These are phyloP conservation scores for Scopulariopsis brevicaulis DNA, from an alignment of 2,329 filamentous ascomycete genomes.

Conservation along the genomic window DNA sequence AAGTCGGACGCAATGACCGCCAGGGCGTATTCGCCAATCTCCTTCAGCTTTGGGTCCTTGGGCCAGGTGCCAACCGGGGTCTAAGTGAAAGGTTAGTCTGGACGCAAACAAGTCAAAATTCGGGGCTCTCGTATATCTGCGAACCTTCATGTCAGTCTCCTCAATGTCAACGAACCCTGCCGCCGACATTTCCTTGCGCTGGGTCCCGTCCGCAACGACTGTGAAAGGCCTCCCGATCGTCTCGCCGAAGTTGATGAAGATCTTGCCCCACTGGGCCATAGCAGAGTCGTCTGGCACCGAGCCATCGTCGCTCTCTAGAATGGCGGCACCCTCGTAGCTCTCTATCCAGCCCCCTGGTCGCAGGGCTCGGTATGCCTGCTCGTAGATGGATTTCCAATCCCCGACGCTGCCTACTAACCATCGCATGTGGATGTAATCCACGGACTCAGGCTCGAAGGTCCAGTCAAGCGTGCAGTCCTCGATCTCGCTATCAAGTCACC, in stretches of 20 bases:
- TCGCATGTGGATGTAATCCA: conserved; percentile 50
- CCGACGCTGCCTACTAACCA: conserved; percentile 44
- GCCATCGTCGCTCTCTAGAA: conserved; percentile 17
- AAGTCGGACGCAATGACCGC: conserved; percentile 20
- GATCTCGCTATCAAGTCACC: conserved; percentile 12
- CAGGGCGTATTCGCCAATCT: conserved; percentile 25
- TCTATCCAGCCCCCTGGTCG: conserved; percentile 24
- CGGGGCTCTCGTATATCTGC: background rate
- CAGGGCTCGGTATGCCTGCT: conserved; percentile 35
- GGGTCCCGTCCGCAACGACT: conserved; percentile 11
- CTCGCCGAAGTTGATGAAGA: conserved; percentile 16
- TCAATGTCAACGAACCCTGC: conserved; percentile 30
- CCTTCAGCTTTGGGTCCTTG: conserved; percentile 29
- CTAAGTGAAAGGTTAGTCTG: conserved; percentile 17
- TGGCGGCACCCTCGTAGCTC: conserved; percentile 24
- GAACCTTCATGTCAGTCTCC: conserved; percentile 12
- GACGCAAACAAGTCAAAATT: conserved; percentile 30
- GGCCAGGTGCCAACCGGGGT: conserved; percentile 32
- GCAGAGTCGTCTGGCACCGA: conserved; percentile 15
- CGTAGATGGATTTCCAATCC: conserved; percentile 43
- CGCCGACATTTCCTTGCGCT: conserved; percentile 16
- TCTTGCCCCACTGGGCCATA: conserved; percentile 14
- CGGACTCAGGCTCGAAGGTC: conserved; percentile 27
- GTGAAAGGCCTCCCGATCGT: conserved; percentile 17
- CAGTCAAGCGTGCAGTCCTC: conserved; percentile 26